phyloP scores from a whole-genome alignment of 2,329 filamentous ascomycete species.

The Cyclaneusma minus region DNA sequence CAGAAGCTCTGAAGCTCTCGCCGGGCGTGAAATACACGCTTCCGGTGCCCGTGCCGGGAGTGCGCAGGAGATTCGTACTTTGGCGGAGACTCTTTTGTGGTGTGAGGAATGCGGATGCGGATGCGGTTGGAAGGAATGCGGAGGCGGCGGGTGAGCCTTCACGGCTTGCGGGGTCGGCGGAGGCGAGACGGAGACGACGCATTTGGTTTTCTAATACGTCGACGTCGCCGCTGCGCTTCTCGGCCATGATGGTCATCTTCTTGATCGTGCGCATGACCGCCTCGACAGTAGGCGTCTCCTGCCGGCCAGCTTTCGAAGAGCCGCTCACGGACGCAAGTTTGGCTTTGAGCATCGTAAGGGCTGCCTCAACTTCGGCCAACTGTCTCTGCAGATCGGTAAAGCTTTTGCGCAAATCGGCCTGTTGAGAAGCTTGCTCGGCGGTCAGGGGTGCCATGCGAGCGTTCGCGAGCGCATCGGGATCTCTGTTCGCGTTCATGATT shows the following conservation, averaged over 20 bases:
- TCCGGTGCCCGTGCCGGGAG: constrained; percentile 10
- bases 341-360: constrained; percentile 62
- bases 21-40: constrained; percentile 14
- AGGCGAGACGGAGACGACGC: constrained; percentile 46
- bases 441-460: constrained; percentile 61
- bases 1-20: too few species aligned
- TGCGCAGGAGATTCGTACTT: constrained; percentile 6
- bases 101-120: too few species aligned
- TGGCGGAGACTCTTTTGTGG: constrained; percentile 14
- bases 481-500: constrained; percentile 52
- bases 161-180: constrained; percentile 21
- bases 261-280: constrained; percentile 80
- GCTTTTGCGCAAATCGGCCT: constrained; percentile 67
- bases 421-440: constrained; percentile 68
- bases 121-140: too few species aligned
- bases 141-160: constrained; percentile 25
- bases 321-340: constrained; percentile 46
- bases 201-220: constrained; percentile 82
- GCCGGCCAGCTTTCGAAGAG: constrained; percentile 21
- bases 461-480: constrained; percentile 50
- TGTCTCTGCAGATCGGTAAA: constrained; percentile 60
- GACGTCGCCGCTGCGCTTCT: constrained; percentile 81
- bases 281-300: constrained; percentile 64
- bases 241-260: constrained; percentile 85
- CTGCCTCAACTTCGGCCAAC: constrained; percentile 67